phyloP scores from a whole-genome alignment of 228 moss, liverwort and hornwort species.

The Sphagnum fallax region DNA sequence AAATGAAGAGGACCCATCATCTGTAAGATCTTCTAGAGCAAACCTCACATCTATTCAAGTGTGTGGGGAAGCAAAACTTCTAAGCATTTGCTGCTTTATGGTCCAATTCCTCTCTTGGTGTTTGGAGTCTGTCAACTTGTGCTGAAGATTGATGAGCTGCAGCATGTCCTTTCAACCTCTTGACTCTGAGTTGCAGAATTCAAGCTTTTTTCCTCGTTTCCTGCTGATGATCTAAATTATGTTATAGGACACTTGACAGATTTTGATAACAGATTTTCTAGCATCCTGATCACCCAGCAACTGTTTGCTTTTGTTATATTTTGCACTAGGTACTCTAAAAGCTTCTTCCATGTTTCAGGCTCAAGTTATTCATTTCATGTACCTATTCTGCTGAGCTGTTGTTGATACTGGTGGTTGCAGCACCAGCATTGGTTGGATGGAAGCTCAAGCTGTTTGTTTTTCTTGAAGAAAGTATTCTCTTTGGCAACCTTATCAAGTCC shows the following conservation, averaged over 20 bases:
- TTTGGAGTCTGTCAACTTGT: not conserved
- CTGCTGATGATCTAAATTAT: not conserved
- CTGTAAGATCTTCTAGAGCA: no score
- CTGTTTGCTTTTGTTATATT: not conserved
- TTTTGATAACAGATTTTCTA: not conserved
- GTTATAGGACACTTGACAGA: not conserved
- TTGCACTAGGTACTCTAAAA: no score
- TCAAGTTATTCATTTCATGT: not conserved
- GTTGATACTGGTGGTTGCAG: conserved; percentile 28
- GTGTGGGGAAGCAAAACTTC: no score
- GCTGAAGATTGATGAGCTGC: no score
- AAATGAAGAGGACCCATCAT: no score
- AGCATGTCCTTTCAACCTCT: no score
- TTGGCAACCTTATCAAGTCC: conserved; percentile 42
- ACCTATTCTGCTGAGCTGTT: not conserved
- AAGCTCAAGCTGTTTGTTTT: conserved; percentile 59
- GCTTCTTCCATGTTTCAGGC: no score
- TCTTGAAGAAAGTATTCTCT: conserved; percentile 29
- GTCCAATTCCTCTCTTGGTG: not conserved
- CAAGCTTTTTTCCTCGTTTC: no score
- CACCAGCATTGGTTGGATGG: conserved; percentile 59
- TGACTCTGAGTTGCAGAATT: no score
- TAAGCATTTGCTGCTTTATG: not conserved
- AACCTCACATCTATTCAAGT: no score
- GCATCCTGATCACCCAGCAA: not conserved